phyloP scores from a whole-genome alignment of 2,329 filamentous ascomycete species.

The Colletotrichum camelliae region DNA sequence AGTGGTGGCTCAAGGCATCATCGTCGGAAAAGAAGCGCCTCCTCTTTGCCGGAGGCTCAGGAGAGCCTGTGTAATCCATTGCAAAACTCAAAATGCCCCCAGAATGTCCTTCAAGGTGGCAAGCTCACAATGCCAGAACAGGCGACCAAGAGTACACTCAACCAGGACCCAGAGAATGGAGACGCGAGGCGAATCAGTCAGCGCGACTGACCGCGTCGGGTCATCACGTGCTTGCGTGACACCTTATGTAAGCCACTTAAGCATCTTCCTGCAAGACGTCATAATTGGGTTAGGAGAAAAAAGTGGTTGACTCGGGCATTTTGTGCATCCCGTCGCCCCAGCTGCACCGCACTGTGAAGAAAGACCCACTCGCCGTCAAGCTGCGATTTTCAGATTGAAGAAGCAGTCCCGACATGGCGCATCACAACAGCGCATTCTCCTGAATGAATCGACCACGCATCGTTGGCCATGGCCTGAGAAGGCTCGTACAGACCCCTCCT shows the following conservation, averaged over 20 bases:
- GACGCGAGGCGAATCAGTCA: constrained; percentile 39
- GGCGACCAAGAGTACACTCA: not conserved
- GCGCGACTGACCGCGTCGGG: constrained; percentile 41
- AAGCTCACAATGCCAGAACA: not conserved
- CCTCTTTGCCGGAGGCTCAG: constrained; percentile 52
- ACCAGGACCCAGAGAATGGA: constrained; percentile 24
- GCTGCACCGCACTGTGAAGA: not conserved
- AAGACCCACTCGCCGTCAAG: not conserved
- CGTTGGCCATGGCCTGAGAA: constrained; percentile 42
- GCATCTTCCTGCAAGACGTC: constrained; percentile 1
- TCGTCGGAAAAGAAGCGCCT: constrained; percentile 47
- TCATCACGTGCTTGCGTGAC: constrained; percentile 45
- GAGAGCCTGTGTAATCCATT: constrained; percentile 45
- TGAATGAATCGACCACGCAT: constrained; percentile 45
- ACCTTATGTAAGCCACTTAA: constrained; percentile 18
- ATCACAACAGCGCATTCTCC: constrained; percentile 21
- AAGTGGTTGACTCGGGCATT: not conserved
- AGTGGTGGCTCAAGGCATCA: constrained; percentile 21
- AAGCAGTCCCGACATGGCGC: constrained; percentile 16
- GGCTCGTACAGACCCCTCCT: constrained; percentile 32
- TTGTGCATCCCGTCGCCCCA: not conserved
- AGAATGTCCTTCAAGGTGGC: not conserved
- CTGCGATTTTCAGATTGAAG: not conserved
- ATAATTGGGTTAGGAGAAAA: not conserved
- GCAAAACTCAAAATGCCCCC: not conserved